Percentiles rank a stretch among this genome's conserved stretches.
Conservation (phyloP, 805 yeast genomes). For the Nakazawaea anatomiae region DNA sequence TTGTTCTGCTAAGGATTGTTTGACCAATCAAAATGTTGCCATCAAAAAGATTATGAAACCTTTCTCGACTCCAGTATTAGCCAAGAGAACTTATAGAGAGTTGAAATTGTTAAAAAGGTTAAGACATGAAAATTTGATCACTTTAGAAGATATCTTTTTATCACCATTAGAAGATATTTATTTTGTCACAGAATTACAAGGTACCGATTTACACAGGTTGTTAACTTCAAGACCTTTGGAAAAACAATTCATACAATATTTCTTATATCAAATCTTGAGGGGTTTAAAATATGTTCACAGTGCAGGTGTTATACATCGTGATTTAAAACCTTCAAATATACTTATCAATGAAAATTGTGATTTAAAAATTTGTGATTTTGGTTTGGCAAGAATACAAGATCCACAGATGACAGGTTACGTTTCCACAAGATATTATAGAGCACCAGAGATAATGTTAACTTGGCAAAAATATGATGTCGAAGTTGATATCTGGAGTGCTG, state of each 20-base stretch:
- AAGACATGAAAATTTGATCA: conserved; percentile 90
- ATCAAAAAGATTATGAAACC: conserved; percentile 98
- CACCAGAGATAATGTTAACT: conserved; percentile 97
- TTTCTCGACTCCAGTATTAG: conserved; percentile 87
- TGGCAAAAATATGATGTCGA: conserved; percentile 98
- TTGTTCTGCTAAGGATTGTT: conserved; percentile 89
- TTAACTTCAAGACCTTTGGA: conserved; percentile 91
- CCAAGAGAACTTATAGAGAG: conserved; percentile 95
- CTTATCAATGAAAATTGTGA: conserved; percentile 96
- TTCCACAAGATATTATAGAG: conserved; percentile 91
- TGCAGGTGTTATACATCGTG: conserved; percentile 93
- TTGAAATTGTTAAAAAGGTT: conserved; percentile 87
- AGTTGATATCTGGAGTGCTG: conserved; percentile 97
- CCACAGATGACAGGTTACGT: conserved; percentile 99
- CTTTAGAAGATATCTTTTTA: conserved; percentile 87
- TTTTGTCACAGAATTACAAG: conserved; percentile 94
- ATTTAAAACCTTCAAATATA: conserved; percentile 89
- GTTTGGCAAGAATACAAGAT: conserved; percentile 94
- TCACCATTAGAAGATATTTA: conserved; percentile 94
- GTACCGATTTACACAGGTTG: conserved; percentile 90
- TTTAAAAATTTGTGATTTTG: conserved; percentile 93
- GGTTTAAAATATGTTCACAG: conserved; percentile 93
- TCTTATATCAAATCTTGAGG: conserved; percentile 89
- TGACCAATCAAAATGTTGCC: conserved; percentile 91
- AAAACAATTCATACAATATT: conserved; percentile 94